Conservation (phyloP, 306 rosid genomes). For the Sechiopsis laciniata region DNA sequence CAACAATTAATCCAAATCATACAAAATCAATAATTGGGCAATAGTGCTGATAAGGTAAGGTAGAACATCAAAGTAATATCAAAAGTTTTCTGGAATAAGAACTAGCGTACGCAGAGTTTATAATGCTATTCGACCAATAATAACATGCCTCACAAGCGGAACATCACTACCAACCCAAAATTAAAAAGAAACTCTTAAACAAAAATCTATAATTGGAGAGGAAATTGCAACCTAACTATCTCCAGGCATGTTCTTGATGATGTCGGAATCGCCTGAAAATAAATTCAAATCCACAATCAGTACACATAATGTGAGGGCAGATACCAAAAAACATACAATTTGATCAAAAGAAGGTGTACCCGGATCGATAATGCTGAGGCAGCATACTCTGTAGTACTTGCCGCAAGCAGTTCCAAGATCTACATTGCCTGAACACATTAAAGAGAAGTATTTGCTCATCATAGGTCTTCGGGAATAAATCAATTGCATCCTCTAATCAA, state of each 20-base stretch:
- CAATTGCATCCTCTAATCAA: no score
- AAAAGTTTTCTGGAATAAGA: conserved; percentile 6
- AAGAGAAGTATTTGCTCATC: no score
- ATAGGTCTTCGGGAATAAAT: no score
- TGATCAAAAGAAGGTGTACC: conserved; percentile 31
- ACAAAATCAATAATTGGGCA: not conserved
- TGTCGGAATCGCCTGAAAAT: conserved; percentile 34
- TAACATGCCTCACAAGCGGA: conserved; percentile 17
- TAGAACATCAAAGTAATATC: not conserved
- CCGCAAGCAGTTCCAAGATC: conserved; percentile 88
- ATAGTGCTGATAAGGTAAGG: no score
- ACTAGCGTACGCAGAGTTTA: not conserved
- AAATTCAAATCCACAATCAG: not conserved
- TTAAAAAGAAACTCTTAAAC: conserved; percentile 20
- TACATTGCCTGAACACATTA: conserved; percentile 48
- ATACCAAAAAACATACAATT: no score
- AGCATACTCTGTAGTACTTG: conserved; percentile 73
- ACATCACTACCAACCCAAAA: conserved; percentile 16
- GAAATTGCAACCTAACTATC: conserved; percentile 29
- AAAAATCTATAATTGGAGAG: conserved; percentile 28
- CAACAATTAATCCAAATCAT: not conserved
- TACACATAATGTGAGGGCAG: not conserved
- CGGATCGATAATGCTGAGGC: conserved; percentile 76
- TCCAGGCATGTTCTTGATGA: conserved; percentile 43
- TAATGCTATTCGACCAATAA: not conserved